Evolutionary conservation across 305 asterid species (phyloP), one percentile per base, ranked within the genome.

Genomic region (Andrographis paniculata): DNA sequence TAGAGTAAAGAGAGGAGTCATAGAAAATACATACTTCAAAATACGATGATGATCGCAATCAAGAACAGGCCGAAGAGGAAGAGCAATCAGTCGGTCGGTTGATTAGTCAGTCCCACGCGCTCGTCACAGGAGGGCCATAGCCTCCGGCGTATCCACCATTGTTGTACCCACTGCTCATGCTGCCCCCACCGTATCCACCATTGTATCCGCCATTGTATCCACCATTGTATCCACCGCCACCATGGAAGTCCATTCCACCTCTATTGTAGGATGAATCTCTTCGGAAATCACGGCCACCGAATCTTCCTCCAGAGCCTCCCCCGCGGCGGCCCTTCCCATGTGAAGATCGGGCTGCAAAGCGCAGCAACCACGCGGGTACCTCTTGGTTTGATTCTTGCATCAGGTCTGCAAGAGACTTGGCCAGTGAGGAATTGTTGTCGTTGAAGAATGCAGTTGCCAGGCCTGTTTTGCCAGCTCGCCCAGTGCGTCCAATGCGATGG

Each of bases 331-430:
- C 65, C 58, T 68, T 69, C 14, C 69, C 76, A 15, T 50, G 71
- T 38, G 65, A 40, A 28, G 92, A 66, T 16, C 89, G 69, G 42
- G 78, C 82, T 15, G 96, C 91, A 57, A 65, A 78, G 52, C 92
- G 92, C 27, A 79, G 42, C 19, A 87, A 82, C 97, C 97, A 87
- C 46, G 92, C 97, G 1, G 97, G 97, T 12, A 87, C 95, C 60
- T 84, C 95, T 64, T 87, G 97, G 49, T 83, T 87, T 20, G 97
- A 54, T 68, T 87, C 97, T 66, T 80, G 93, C 97, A 87, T 87
- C 63, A 87, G 58, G 14, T 87, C 97, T 3, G 95, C 54, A 65
- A 87, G 60, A 23, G 95, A 51, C 68, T 68, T 71, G 1, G 97
- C 92, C 68, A 87, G 30, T 1, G 97, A 80, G 46, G 84, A 56